phyloP scores from a whole-genome alignment of 805 yeast species.

The Metschnikowia koreensis region DNA sequence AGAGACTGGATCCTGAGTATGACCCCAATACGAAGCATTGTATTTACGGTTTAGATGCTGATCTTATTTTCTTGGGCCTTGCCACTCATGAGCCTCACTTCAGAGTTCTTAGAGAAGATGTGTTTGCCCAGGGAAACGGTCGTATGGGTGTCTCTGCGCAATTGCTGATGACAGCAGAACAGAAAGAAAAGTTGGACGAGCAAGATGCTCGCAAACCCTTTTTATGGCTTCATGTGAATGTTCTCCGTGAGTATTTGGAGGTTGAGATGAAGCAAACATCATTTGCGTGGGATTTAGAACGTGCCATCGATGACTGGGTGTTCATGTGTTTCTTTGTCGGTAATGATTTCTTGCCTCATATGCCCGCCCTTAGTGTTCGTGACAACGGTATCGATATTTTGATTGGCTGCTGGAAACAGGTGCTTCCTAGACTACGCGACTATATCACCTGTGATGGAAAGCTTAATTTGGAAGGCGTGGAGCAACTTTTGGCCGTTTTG shows the following conservation, averaged over 20 bases:
- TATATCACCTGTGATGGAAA: conserved; percentile 90
- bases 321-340: conserved; percentile 98
- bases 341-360: conserved; percentile 95
- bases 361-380: conserved; percentile 91
- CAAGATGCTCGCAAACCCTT: conserved; percentile 72
- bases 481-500: conserved; percentile 59
- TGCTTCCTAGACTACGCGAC: conserved; percentile 63
- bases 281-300: conserved; percentile 80
- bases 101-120: conserved; percentile 91
- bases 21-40: conserved; percentile 94
- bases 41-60: conserved; percentile 97
- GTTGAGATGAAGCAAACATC: conserved; percentile 78
- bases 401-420: conserved; percentile 78
- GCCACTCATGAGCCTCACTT: conserved; percentile 99
- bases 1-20: conserved; percentile 80
- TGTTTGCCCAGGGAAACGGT: conserved; percentile 71
- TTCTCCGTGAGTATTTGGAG: conserved; percentile 82
- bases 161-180: conserved; percentile 59
- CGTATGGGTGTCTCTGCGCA: conserved; percentile 48
- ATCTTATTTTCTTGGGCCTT: conserved; percentile 88
- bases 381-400: conserved; percentile 88
- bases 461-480: conserved; percentile 73
- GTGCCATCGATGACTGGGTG: conserved; percentile 98
- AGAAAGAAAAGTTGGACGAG: conserved; percentile 40
- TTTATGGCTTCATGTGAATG: conserved; percentile 87